Base-by-base conservation (phyloP, 73 alveolate genomes). In the Diophrys sp. region DNA sequence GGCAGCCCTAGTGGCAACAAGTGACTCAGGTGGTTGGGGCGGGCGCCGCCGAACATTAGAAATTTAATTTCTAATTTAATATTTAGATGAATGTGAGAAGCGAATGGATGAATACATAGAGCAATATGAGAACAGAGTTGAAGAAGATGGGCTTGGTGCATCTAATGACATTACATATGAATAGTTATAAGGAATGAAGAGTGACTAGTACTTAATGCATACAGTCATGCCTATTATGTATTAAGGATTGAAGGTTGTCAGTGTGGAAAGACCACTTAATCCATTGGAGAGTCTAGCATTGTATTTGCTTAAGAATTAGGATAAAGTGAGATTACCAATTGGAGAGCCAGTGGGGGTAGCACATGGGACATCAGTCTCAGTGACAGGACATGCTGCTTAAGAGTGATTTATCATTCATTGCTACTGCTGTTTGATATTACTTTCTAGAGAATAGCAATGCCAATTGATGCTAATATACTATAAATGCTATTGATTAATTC, bases 231-330 rank as follows among this genome's bases (percentile, higher is more conserved):
- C 98, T 33, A 86, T 92, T 0, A 74, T 94, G 23, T 80, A 88
- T 33, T 94, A 95, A 62, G 97, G 90, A 33, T 67, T 73, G 79
- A 86, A 90, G 70, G 90, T 94, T 54, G 90, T 93, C 1, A 96
- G 92, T 33, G 73, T 79, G 2, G 96, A 92, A 75, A 89, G 98
- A 34, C 98, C 98, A 0, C 83, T 44, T 0, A 84, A 84, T 53
- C 98, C 98, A n/a, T 68, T 94, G 71, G 89, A 95, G 73, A 89
- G 83, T 57, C 77, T 94, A 23, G 96, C 98, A 1, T 27, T 88
- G 29, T 94, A 94, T 71, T 78, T 95, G 78, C 78, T 94, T 28
- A 94, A 91, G 88, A 87, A 94, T 72, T 87, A 92, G 73, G 97
- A 92, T 29, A 73, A 77, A 79, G 87, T 92, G 0, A 89, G 84